phyloP scores from a whole-genome alignment of 345 rosid species.

The Populus simonii region DNA sequence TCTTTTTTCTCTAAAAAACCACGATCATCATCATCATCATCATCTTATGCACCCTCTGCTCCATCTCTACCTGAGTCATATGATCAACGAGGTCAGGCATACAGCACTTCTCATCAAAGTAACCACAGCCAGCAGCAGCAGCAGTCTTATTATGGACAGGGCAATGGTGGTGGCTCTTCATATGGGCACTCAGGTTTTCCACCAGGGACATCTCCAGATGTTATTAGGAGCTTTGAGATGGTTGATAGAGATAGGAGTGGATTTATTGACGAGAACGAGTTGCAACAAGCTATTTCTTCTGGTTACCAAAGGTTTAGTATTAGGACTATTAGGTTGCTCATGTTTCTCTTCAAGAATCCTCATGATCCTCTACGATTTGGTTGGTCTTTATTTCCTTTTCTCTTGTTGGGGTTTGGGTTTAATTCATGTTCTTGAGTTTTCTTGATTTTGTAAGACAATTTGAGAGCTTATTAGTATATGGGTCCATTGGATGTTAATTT shows the following conservation, averaged over 20 bases:
- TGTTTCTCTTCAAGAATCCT: conserved; percentile 66
- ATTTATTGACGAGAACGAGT: conserved; percentile 59
- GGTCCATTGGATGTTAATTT: background rate
- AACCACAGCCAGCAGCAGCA: conserved; percentile 17
- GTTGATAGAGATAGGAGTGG: conserved; percentile 65
- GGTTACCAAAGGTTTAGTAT: conserved; percentile 45
- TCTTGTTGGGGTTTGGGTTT: background rate
- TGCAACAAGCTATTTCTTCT: conserved; percentile 54
- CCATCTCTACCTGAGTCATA: conserved; percentile 41
- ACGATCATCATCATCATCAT: background rate
- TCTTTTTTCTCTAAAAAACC: background rate
- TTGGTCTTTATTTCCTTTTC: conserved; percentile 9
- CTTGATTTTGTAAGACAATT: background rate
- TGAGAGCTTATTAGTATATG: background rate
- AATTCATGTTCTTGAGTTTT: background rate
- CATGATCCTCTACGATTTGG: conserved; percentile 46
- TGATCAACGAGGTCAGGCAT: conserved; percentile 4
- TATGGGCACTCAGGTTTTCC: conserved; percentile 35
- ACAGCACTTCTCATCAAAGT: background rate
- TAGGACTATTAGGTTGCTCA: conserved; percentile 53
- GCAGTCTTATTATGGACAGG: background rate
- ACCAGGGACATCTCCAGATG: conserved; percentile 48
- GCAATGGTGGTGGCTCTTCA: conserved; percentile 21
- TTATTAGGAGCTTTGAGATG: conserved; percentile 52
- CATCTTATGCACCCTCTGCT: conserved; percentile 42